Base-by-base conservation (phyloP, 306 rosid species). In the Mimosa pudica region DNA sequence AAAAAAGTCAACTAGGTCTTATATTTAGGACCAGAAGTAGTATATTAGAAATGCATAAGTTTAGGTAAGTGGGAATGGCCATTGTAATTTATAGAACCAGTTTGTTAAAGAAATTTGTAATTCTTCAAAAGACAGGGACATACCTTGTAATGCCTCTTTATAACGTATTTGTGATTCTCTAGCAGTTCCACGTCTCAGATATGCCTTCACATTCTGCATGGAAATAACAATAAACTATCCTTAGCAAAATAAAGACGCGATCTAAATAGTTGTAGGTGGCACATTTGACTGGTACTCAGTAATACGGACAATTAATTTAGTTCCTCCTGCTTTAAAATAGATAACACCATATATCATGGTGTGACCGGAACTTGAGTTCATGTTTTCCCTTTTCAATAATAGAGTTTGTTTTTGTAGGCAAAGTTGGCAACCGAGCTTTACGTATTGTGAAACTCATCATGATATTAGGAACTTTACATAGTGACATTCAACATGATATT, bases 171-270 rank as follows among this genome's bases (percentile, higher is more conserved):
- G 89, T 51, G 90, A 89, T 82, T 92, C 98, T 80, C 92, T 94
- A 68, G 96, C 96, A 57, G 91, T 89, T 86, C 97, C 97, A 18
- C 98, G 98, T 74, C 98, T 92, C 64, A 94, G 82, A 85, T 90
- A 94, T 52, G 98, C 97, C 90, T 94, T 94, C 79, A 94, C 97
- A 86, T 89, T 92, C 98, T 94, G 91, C 83, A 82, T 61, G 61
- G 46, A 76, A 65, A 78, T 55, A 67, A 62, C 20, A 57, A 67
- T 4, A 41, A 69, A 54, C 47, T 13, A 38, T 57, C 57, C 52
- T 83, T 18, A 70, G 68, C 41, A 45, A 52, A 52, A 55, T 36
- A 32, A 64, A 73, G 60, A 69, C 1, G 8, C 16, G 16, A 44
- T 18, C 8, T 30, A 32, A 62, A 4, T 11, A 32, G n/a, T 61